Base-by-base conservation (phyloP, 2,329 filamentous ascomycete genomes). In the Ascochyta lentis region DNA sequence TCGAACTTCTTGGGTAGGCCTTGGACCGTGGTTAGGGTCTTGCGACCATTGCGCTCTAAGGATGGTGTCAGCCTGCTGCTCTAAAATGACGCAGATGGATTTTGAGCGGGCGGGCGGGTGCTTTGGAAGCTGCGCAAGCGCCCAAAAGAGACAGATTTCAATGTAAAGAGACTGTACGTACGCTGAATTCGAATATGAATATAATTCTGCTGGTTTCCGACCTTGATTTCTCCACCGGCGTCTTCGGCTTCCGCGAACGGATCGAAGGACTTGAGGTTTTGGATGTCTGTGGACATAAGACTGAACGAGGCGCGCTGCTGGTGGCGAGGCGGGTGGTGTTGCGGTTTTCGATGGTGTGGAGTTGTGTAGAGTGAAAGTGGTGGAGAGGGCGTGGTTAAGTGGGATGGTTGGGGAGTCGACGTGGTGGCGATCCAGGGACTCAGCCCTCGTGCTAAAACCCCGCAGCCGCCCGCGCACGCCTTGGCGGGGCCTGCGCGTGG, bases 221-320 rank as follows among this genome's bases (percentile, higher is more conserved):
- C 63, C 83, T 95, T 95, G 79, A 88, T 89, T 83, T 96, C 91
- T 85, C 92, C 93, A 80, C 90, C 92, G 81, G 96, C 93, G 89
- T 97, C 94, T 91, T 97, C 95, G 88, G 93, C 95, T 91, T 98
- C 95, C 89, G 95, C 95, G 92, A 99, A 99, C 90, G 95, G 95
- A 89, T 99, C 95, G 68, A 70, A 70, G 68, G 64, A 64, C 66
- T 69, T 68, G 59, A 70, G 66, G 63, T 70, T 97, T 59, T 70
- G 69, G 61, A 71, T 71, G 61, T 70, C 67, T 61, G 69, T 72
- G 67, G 77, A 68, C 68, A 73, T 72, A 66, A 66, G 67, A 68
- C 67, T 69, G 68, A 65, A 63, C 66, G 67, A 61, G 56, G 60
- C 63, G 64, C 63, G 65, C 62, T 69, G 67, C 64, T 65, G 64